These are phyloP conservation scores for Lunularia cruciata DNA, from an alignment of 225 moss, liverwort and hornwort genomes.

Conservation along the genomic window DNA sequence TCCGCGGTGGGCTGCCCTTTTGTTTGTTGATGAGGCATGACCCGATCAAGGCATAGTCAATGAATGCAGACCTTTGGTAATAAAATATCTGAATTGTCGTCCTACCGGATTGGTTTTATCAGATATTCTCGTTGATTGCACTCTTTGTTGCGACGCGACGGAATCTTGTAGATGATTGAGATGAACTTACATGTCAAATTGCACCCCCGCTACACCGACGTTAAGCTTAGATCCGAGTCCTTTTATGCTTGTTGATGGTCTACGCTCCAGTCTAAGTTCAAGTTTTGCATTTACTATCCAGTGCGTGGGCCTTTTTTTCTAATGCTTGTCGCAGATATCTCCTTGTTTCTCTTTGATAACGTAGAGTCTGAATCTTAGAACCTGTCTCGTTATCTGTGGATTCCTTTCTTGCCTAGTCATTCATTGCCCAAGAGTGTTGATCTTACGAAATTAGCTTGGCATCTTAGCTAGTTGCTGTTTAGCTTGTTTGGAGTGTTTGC, in stretches of 20 bases:
- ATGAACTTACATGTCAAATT: not conserved
- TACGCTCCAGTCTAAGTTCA: not conserved
- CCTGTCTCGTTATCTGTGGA: too few relatives aligned
- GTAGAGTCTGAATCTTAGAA: too few relatives aligned
- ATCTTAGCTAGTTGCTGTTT: too few relatives aligned
- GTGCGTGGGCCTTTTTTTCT: not conserved
- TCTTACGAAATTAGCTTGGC: too few relatives aligned
- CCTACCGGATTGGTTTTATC: not conserved
- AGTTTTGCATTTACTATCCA: not conserved
- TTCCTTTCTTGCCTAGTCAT: too few relatives aligned
- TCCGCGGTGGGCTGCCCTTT: constrained; percentile 17
- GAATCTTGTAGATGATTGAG: too few relatives aligned
- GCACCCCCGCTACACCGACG: not conserved
- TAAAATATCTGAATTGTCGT: constrained; percentile 33
- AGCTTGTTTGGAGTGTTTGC: not conserved
- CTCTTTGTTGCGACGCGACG: not conserved
- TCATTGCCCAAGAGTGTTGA: too few relatives aligned
- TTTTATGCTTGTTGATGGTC: not conserved
- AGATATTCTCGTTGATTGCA: not conserved
- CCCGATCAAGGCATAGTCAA: constrained; percentile 20
- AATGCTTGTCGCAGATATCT: too few relatives aligned
- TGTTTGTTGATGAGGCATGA: not conserved
- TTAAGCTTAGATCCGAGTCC: not conserved
- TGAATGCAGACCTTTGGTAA: constrained; percentile 13
- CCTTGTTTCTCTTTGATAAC: too few relatives aligned